phyloP scores from a whole-genome alignment of 306 rosid genomes.

The Castanea mollissima region DNA sequence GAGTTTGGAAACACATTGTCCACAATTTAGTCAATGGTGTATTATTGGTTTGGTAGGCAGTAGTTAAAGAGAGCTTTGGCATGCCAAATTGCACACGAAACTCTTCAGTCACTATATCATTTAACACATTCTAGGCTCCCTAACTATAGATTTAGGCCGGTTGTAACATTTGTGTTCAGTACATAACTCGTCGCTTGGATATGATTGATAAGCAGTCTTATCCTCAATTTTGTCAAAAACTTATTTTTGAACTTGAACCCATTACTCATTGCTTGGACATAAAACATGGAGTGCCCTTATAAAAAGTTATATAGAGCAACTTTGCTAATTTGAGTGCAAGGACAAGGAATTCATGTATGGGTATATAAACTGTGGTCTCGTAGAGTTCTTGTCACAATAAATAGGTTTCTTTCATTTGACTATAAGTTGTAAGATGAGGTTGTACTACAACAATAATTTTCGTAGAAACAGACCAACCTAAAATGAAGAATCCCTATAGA shows the following conservation, averaged over 20 bases:
- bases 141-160: no score
- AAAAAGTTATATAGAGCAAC: no score
- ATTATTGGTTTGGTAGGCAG: not conserved
- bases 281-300: no score
- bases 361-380: slow-evolving; percentile 30
- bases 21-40: not conserved
- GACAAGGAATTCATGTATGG: slow-evolving; percentile 35
- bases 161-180: no score
- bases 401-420: no score
- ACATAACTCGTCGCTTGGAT: no score
- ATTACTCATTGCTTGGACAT: no score
- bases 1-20: not conserved
- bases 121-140: no score
- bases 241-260: no score
- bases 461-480: not conserved
- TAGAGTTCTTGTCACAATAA: no score
- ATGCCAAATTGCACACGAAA: not conserved
- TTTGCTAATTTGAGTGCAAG: slow-evolving; percentile 20
- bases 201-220: no score
- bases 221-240: no score
- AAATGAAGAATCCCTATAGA: not conserved
- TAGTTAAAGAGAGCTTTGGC: not conserved
- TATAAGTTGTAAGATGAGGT: not conserved
- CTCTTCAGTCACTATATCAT: not conserved
- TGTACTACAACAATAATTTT: not conserved